Conservation (phyloP, 78 protist genomes). For the Paratrimastix pyriformis region DNA sequence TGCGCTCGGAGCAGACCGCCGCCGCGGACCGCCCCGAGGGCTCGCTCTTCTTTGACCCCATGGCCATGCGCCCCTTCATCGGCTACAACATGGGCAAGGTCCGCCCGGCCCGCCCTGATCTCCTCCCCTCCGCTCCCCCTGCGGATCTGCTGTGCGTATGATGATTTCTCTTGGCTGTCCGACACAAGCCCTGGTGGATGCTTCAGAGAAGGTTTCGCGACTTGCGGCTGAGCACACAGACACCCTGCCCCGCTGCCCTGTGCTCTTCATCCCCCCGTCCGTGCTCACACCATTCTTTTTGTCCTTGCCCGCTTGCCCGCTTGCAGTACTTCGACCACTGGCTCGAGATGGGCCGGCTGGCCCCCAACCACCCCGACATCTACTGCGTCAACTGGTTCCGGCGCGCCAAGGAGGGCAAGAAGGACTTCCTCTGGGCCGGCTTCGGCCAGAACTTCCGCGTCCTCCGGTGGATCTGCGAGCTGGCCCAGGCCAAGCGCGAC, state of each 20-base stretch:
- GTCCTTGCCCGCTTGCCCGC: no score
- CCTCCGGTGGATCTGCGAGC: constrained; percentile 65
- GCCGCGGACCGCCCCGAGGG: constrained; percentile 17
- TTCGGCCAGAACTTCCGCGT: constrained; percentile 77
- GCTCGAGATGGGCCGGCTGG: constrained; percentile 48
- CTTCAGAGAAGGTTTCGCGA: no score
- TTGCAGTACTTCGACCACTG: constrained; percentile 77
- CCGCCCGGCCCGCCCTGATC: neutral
- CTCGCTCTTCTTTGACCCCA: constrained; percentile 57
- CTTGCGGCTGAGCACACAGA: no score
- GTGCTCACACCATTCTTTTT: no score
- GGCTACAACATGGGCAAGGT: constrained; percentile 85
- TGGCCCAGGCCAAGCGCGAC: constrained; percentile 35
- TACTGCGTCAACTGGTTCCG: constrained; percentile 84
- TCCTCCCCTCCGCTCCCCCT: neutral
- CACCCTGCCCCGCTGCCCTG: no score
- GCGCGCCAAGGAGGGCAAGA: constrained; percentile 35
- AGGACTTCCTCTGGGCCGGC: constrained; percentile 87
- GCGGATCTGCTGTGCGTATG: neutral
- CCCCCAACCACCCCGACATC: constrained; percentile 57
- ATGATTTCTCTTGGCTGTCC: neutral
- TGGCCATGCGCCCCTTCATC: constrained; percentile 80
- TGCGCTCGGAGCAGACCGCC: constrained; percentile 72
- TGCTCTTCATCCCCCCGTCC: no score
- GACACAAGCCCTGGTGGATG: no score